phyloP scores from a whole-genome alignment of 345 rosid species.

The Cardamine chenopodiifolia region DNA sequence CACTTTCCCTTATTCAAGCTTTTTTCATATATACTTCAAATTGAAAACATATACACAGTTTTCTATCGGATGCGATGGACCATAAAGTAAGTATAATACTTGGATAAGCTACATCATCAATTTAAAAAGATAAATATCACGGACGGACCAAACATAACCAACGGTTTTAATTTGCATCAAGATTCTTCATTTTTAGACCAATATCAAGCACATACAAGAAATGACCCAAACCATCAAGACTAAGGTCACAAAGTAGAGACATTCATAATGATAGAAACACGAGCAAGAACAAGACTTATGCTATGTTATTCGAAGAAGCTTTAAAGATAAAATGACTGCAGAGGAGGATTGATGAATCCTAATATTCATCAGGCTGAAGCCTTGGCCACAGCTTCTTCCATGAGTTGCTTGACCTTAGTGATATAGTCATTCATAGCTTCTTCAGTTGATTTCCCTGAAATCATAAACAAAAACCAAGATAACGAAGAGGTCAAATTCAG shows the following conservation, averaged over 20 bases:
- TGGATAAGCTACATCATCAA: slow-evolving; percentile 1
- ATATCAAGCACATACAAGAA: slow-evolving; percentile 3
- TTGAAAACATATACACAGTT: neutral
- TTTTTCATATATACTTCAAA: neutral
- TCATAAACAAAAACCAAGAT: neutral
- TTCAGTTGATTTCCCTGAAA: slow-evolving; percentile 63
- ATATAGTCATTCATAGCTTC: slow-evolving; percentile 79
- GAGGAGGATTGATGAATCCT: slow-evolving; percentile 15
- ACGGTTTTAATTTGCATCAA: neutral
- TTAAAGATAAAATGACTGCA: slow-evolving; percentile 18
- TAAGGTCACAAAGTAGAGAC: slow-evolving; percentile 16
- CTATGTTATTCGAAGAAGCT: slow-evolving; percentile 29
- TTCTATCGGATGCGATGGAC: neutral
- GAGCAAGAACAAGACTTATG: slow-evolving; percentile 37
- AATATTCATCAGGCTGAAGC: slow-evolving; percentile 44
- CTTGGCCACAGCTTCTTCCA: slow-evolving; percentile 54
- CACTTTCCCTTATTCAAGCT: neutral
- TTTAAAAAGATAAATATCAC: neutral
- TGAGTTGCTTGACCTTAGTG: slow-evolving; percentile 77
- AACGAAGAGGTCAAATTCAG: neutral
- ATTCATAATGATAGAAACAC: slow-evolving; percentile 24
- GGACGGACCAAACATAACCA: neutral
- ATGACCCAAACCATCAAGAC: slow-evolving; percentile 12
- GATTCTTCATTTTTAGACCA: slow-evolving; percentile 7
- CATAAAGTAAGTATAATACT: neutral